Conservation (phyloP, 371 early-diverging fungal genomes). For the Capillidium heterosporum region DNA sequence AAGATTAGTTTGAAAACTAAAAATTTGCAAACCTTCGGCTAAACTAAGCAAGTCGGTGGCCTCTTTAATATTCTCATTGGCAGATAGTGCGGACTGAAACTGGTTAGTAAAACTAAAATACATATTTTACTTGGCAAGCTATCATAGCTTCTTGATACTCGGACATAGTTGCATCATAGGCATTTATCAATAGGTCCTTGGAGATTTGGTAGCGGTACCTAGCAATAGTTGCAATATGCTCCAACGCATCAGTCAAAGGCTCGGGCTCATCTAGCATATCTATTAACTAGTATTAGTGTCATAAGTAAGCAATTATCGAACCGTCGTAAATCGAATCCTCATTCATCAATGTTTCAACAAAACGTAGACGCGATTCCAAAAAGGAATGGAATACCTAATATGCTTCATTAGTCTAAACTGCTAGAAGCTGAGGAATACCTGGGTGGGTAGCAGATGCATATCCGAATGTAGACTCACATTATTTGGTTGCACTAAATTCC, state of each 20-base stretch:
- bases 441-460: slow-evolving; percentile 1
- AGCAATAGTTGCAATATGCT: background rate
- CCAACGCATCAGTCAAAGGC: background rate
- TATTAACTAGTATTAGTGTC: background rate
- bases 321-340: slow-evolving; percentile 9
- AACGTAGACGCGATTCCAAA: slow-evolving; percentile 1
- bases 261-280: slow-evolving; percentile 2
- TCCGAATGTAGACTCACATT: slow-evolving; percentile 13
- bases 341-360: slow-evolving; percentile 14
- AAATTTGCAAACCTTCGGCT: background rate
- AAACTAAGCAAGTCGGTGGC: background rate
- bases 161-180: background rate
- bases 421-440: background rate
- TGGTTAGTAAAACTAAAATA: no score
- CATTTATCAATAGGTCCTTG: background rate
- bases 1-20: background rate
- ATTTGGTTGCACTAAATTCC: slow-evolving; percentile 25
- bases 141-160: background rate
- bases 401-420: slow-evolving; percentile 11
- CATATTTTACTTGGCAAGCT: no score
- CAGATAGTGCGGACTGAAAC: background rate
- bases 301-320: background rate
- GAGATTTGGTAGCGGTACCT: background rate
- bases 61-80: background rate
- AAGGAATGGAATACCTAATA: slow-evolving; percentile 7